Evolutionary conservation across 1,284 basidiomycete genomes (phyloP), one percentile per base, ranked within the genome.

Genomic region (Exobasidium cylindrosporum): DNA sequence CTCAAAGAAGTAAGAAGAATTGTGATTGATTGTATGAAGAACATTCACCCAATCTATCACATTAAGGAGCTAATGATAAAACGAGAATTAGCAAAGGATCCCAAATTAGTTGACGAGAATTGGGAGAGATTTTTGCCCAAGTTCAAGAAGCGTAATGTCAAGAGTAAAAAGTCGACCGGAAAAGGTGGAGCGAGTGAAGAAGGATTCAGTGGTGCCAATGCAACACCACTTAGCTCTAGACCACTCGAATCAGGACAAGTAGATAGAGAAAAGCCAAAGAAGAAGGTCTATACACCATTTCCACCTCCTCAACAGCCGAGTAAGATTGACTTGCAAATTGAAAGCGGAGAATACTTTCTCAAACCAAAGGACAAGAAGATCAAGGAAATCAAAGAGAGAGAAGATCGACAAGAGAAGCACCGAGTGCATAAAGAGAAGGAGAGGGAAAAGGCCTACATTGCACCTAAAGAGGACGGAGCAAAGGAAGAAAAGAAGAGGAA

Each of bases 21-120:
- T 71, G 87, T 99, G 29, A 82, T 97, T 56, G 96, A 99, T 80
- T 99, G 96, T 83, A 96, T 99, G 92, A 95, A 91, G 83, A 99
- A 99, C 78, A 90, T 98, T 57, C 96, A 99, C 78, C 96, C 96
- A 1, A 98, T 99, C 78, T 99, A 99, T 81, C 89, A 94, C 70
- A 99, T 99, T 83, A 99, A 99, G 91, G 96, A 98, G 82, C 85
- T 99, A 53, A 99, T 99, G 96, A 95, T 99, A 76, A 89, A 92
- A 64, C 88, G 95, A 54, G 96, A 99, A 82, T 85, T 99, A 4
- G 93, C 95, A 14, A 97, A 97, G 82, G 96, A 99, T 77, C 95
- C 96, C 2, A 95, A 97, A 77, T 86, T 99, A 6, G 92, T 90
- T 0, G 87, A 84, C 23, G 94, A 98, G 79, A 90, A 89, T 29